Base-by-base conservation (phyloP, 164 flowering plant genomes). In the Liriodendron chinense region DNA sequence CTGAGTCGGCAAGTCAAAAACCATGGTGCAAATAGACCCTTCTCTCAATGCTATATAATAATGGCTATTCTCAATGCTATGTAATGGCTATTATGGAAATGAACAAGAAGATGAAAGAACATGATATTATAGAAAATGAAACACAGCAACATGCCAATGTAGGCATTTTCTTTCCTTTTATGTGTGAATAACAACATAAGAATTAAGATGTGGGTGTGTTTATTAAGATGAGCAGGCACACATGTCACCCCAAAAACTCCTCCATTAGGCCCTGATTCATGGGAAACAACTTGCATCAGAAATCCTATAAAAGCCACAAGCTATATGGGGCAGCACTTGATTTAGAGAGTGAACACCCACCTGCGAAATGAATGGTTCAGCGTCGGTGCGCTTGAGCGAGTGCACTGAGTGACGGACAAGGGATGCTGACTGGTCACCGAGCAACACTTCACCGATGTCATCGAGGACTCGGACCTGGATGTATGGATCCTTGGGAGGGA, bases 401-500 rank as follows among this genome's bases (percentile, higher is more conserved):
- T 94, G 96, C 78, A 96, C 92, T 5, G 98, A 94, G 80, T 94
- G 89, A 28, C 84, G 85, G 47, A 91, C 84, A 73, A 94, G 90
- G 77, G 91, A 89, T 65, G 92, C 85, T 9, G 88, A 76, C 73
- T 88, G 91, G 74, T 91, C 94, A 28, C 90, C 85, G 3, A 94
- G 88, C 22, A 86, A 74, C 68, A 89, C 91, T 65, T 82, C 87
- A 73, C 97, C 98, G 62, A 94, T 87, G 78, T 94, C 96, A 73
- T 91, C 93, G n/a, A 91, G 87, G 69, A 94, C 97, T 74, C 99
- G 87, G 74, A 96, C 97, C 79, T 92, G 89, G 72, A 91, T 91
- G 81, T 90, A 94, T 2, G 98, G 98, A 86, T 96, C 98, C 84
- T 96, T 96, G 0, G 99, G 98, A 3, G 99, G 99, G 76, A 96